Base-by-base conservation (phyloP, 2,329 filamentous ascomycete species). In the Hypoxylon sp. region DNA sequence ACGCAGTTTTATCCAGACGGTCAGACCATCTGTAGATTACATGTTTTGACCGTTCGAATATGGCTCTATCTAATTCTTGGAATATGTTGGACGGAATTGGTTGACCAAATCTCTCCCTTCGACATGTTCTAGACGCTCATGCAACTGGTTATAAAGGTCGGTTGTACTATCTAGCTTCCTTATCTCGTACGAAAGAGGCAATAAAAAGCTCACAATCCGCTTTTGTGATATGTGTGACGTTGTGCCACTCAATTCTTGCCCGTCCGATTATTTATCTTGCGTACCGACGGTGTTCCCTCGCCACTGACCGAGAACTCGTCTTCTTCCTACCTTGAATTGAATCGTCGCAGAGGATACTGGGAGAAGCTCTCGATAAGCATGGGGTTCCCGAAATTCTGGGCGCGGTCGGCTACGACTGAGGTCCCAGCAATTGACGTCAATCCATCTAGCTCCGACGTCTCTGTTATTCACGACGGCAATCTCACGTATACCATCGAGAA, bases 401-500 rank as follows among this genome's bases (percentile, higher is more conserved):
- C 44, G 42, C 65, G 64, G 33, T 37, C 69, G 3, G 46, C 62
- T 2, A 65, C 54, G 13, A 56, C 57, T 1, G 66, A 70, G 46
- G 60, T 67, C 4, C 54, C 47, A 29, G 61, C 57, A 33, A 24
- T 17, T n/a, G 68, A 65, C 14, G 39, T 17, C 13, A 56, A 70
- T 50, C 59, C 54, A 17, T 75, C 70, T 22, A 65, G 44, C 10
- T 70, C 69, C 52, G 73, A 76, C 13, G 22, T 74, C 11, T 74
- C 74, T 6, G 60, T 78, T 47, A 68, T 78, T 26, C 73, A 65
- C 52, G 76, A 77, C 35, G 75, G 76, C 31, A 56, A 73, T 9
- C 73, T 78, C 6, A 67, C 74, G 14, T 78, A 75, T 46, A 76
- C 73, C 2, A 48, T 71, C 13, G 74, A 70, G 33, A 73, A 72